phyloP scores from a whole-genome alignment of 495 filamentous ascomycete species.

The Tuber microsphaerosporum region DNA sequence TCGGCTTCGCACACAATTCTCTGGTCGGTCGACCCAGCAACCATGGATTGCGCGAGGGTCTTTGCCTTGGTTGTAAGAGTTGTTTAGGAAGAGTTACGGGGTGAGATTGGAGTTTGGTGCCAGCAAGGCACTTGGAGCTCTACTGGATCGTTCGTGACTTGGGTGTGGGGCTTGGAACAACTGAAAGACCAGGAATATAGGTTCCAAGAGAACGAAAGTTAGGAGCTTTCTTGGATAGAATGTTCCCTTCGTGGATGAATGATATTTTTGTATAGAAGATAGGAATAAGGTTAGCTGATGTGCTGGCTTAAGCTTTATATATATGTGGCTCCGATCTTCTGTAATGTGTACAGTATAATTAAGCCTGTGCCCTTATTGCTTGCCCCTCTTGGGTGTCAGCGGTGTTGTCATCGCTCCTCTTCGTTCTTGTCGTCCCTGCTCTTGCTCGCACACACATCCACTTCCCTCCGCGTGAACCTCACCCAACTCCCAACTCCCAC shows the following conservation, averaged over 20 bases:
- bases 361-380: slow-evolving; percentile 31
- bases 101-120: slow-evolving; percentile 6
- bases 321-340: slow-evolving; percentile 35
- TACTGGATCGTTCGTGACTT: slow-evolving; percentile 1
- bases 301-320: slow-evolving; percentile 27
- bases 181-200: slow-evolving; percentile 21
- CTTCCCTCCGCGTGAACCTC: slow-evolving; percentile 26
- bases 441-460: slow-evolving; percentile 10
- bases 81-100: neutral
- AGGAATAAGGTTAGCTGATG: slow-evolving; percentile 31
- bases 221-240: slow-evolving; percentile 31
- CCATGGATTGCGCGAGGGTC: slow-evolving; percentile 28
- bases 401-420: slow-evolving; percentile 37
- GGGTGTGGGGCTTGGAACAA: slow-evolving; percentile 15
- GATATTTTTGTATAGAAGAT: slow-evolving; percentile 38
- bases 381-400: slow-evolving; percentile 35
- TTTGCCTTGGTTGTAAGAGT: neutral
- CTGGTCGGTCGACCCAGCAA: slow-evolving; percentile 27
- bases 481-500: slow-evolving; percentile 19
- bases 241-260: slow-evolving; percentile 23
- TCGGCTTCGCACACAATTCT: slow-evolving; percentile 30
- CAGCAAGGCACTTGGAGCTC: slow-evolving; percentile 20
- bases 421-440: slow-evolving; percentile 28
- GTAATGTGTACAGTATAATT: slow-evolving; percentile 25
- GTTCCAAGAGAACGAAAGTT: slow-evolving; percentile 8